Evolutionary conservation across 305 asterid species (phyloP).

Genomic region (Stenogyne calaminthoides): DNA sequence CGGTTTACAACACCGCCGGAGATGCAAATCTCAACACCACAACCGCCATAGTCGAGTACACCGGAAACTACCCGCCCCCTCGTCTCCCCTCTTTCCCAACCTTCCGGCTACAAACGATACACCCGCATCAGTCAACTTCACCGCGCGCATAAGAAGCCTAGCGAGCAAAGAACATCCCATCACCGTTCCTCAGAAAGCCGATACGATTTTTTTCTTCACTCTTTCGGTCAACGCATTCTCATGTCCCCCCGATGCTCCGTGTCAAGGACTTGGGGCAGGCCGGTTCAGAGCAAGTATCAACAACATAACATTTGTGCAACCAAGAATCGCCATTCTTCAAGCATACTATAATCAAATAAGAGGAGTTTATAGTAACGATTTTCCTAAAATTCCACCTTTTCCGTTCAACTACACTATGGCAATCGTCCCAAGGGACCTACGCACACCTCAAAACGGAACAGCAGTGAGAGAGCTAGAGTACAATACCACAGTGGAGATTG

Average conservation of each 20-base stretch:
- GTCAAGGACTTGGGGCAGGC: slow-evolving; percentile 36
- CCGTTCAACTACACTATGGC: slow-evolving; percentile 45
- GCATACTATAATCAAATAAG: slow-evolving; percentile 36
- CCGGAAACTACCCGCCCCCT: no score
- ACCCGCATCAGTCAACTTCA: no score
- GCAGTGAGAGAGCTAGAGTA: slow-evolving; percentile 50
- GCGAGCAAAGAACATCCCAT: no score
- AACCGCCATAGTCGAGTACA: slow-evolving; percentile 45
- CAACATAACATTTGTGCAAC: slow-evolving; percentile 47
- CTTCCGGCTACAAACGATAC: no score
- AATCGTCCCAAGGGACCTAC: not conserved
- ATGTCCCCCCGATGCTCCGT: slow-evolving; percentile 31
- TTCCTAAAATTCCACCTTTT: slow-evolving; percentile 48
- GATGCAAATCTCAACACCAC: slow-evolving; percentile 30
- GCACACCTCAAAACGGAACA: slow-evolving; percentile 33
- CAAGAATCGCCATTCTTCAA: slow-evolving; percentile 40
- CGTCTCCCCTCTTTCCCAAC: no score
- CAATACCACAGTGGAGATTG: slow-evolving; percentile 53
- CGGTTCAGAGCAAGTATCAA: slow-evolving; percentile 43
- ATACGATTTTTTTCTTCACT: slow-evolving; percentile 38
- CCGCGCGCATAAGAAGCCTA: no score
- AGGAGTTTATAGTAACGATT: slow-evolving; percentile 42
- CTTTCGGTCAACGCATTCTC: slow-evolving; percentile 48
- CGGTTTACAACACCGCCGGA: slow-evolving; percentile 25
- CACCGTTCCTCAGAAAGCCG: slow-evolving; percentile 42